These are phyloP conservation scores for Colletotrichum spinosum DNA, from an alignment of 2,329 filamentous ascomycete genomes.

Conservation along the genomic window DNA sequence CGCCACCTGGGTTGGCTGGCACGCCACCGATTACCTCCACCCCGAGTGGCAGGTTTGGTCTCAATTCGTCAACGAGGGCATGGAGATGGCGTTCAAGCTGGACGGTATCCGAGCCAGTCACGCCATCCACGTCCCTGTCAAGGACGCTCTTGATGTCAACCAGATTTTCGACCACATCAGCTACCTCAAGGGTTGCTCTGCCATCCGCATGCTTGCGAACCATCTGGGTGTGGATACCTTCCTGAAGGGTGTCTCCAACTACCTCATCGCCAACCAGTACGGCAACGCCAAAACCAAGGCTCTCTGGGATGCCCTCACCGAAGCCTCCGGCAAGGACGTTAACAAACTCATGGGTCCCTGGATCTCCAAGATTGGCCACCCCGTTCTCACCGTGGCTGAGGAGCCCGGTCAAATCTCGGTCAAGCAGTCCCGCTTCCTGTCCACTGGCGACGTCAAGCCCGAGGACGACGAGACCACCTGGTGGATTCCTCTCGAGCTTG, in stretches of 20 bases:
- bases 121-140: slow-evolving; percentile 94
- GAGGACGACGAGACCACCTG: slow-evolving; percentile 93
- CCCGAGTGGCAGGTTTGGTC: slow-evolving; percentile 99
- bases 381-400: slow-evolving; percentile 87
- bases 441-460: slow-evolving; percentile 88
- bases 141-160: slow-evolving; percentile 90
- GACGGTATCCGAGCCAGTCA: slow-evolving; percentile 93
- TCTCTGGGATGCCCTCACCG: slow-evolving; percentile 88
- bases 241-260: slow-evolving; percentile 88
- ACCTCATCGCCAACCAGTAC: slow-evolving; percentile 89
- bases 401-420: slow-evolving; percentile 84
- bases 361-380: slow-evolving; percentile 96
- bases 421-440: slow-evolving; percentile 89
- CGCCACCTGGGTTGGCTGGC: slow-evolving; percentile 98
- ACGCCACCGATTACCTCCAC: slow-evolving; percentile 89
- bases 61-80: slow-evolving; percentile 95
- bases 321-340: slow-evolving; percentile 89
- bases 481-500: slow-evolving; percentile 93
- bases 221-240: slow-evolving; percentile 91
- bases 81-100: slow-evolving; percentile 90
- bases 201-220: slow-evolving; percentile 94
- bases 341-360: slow-evolving; percentile 90
- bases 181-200: slow-evolving; percentile 95
- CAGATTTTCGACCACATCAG: slow-evolving; percentile 98
- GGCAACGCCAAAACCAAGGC: slow-evolving; percentile 92